Base-by-base conservation (phyloP, 1,284 basidiomycete species). In the Ganoderma lucidum region DNA sequence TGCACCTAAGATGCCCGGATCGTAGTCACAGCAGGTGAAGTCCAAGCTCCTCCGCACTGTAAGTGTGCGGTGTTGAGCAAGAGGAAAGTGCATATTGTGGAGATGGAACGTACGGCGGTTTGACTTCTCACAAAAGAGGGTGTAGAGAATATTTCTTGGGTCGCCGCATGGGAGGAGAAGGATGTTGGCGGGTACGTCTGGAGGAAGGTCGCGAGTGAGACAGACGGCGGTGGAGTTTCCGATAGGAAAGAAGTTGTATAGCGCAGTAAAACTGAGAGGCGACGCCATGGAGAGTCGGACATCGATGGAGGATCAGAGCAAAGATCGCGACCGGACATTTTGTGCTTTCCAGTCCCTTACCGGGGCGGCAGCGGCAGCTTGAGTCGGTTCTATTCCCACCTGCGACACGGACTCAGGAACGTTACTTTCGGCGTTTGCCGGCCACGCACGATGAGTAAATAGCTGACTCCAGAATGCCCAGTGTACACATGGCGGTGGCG, bases 151-250 rank as follows among this genome's bases (percentile, higher is more conserved):
- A 67, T 83, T 86, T 48, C 88, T 79, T 23, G 85, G 84, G 73
- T 90, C 89, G 19, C 89, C 88, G 71, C 87, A 90, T 14, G 84
- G 88, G 39, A 90, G 77, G 17, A 88, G 81, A 14, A 90, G 79
- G 23, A 88, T 77, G 35, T 83, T 75, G 3, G 84, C 86, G 30
- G 79, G 68, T 62, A 81, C 77, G 65, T 87, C 87, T 2, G 83
- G 83, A 56, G 86, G 78, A 1, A 90, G 71, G 62, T 84, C 80
- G 51, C 84, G 80, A 2, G 85, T 86, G 1, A 90, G 78, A 63
- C 78, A 84, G 2, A 85, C 77, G 4, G 89, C 82, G 15, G 87
- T 77, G 0, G 87, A 88, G 72, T 89, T 90, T 37, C 89, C 88
- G 44, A 88, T 79, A 0, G 88, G 84, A 76, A 88, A 89, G 78